phyloP scores from a whole-genome alignment of 441 rosid species.

The Iberis amara region DNA sequence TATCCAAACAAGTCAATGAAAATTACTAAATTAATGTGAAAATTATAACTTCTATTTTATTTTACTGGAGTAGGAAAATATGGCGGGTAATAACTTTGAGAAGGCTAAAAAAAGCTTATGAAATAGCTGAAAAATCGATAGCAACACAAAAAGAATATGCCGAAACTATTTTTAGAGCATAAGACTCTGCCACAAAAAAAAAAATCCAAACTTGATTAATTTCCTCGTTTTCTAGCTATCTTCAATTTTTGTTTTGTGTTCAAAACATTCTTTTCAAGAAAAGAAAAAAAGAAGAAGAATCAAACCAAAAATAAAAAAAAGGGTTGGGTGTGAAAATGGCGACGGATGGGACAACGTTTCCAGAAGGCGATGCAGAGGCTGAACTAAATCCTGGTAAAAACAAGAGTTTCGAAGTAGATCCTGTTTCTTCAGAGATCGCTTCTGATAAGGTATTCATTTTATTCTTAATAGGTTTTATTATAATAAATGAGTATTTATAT shows the following conservation, averaged over 20 bases:
- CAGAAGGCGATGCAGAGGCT: constrained; percentile 38
- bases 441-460: constrained; percentile 22
- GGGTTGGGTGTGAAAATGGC: constrained; percentile 35
- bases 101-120: no score
- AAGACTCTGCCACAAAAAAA: constrained; percentile 15
- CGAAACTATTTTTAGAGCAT: constrained; percentile 21
- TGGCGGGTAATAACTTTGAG: no score
- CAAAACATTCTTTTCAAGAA: neutral
- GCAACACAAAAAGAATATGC: no score
- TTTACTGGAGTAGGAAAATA: no score
- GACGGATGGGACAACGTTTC: constrained; percentile 30
- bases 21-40: no score
- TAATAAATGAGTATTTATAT: no score
- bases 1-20: no score
- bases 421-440: constrained; percentile 39
- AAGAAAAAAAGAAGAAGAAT: neutral
- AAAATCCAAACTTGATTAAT: constrained; percentile 8
- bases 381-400: constrained; percentile 37
- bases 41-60: no score
- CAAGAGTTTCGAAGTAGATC: constrained; percentile 38
- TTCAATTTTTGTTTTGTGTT: constrained; percentile 10
- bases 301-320: neutral
- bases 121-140: no score
- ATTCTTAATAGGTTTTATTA: no score
- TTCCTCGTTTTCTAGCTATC: constrained; percentile 14